Evolutionary conservation across 2,329 filamentous ascomycete species (phyloP).

Genomic region (Microcera coccophila): DNA sequence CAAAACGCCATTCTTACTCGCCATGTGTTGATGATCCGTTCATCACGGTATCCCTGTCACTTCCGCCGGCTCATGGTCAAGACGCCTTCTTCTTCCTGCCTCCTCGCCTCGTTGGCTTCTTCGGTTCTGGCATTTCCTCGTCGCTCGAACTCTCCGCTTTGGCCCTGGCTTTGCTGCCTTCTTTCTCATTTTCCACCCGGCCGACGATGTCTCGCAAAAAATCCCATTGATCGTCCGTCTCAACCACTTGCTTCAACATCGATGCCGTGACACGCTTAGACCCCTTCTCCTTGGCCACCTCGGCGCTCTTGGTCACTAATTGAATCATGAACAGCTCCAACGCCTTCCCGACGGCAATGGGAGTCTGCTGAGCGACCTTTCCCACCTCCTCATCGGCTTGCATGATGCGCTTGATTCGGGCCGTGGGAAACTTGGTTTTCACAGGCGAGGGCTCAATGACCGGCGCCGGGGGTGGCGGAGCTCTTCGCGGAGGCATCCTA

Average conservation of each 20-base stretch:
- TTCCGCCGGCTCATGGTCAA: constrained; percentile 9
- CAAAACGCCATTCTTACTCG: constrained; percentile 23
- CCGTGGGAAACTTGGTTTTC: constrained; percentile 93
- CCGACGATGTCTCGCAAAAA: constrained; percentile 87
- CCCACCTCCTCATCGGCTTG: constrained; percentile 98
- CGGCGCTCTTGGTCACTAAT: constrained; percentile 81
- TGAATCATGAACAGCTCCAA: constrained; percentile 97
- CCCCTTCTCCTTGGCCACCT: constrained; percentile 74
- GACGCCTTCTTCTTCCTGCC: constrained; percentile 47
- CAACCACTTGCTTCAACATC: constrained; percentile 88
- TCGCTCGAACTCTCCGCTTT: constrained; percentile 53
- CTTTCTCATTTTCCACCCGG: constrained; percentile 66
- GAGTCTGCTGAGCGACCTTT: constrained; percentile 96
- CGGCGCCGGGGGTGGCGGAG: constrained; percentile 34
- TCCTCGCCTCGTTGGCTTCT: constrained; percentile 45
- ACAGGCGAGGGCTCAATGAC: constrained; percentile 65
- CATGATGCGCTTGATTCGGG: constrained; percentile 98
- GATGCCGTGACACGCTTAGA: constrained; percentile 86
- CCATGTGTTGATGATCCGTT: constrained; percentile 27
- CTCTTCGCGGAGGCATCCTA: constrained; percentile 35
- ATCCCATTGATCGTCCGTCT: constrained; percentile 87
- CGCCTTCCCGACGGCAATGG: constrained; percentile 92
- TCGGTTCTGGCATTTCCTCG: constrained; percentile 45
- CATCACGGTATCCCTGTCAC: background rate
- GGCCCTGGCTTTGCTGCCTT: constrained; percentile 36